Evolutionary conservation across 805 yeast genomes (phyloP).

Genomic region (Metschnikowia similis): DNA sequence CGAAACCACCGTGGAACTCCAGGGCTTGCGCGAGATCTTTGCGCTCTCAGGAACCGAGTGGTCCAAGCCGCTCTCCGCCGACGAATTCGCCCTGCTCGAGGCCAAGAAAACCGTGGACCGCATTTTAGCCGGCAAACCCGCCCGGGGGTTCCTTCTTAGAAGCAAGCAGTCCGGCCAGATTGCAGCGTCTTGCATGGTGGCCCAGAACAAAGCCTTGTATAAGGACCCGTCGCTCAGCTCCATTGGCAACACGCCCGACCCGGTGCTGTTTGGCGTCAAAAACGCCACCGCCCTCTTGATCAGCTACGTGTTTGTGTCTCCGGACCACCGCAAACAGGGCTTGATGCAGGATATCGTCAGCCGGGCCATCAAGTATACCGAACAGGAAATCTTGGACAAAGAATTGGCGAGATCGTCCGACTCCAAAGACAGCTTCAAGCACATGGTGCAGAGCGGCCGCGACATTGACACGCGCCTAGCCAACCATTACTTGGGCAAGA

Average conservation of each 20-base stretch:
- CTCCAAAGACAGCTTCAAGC: conserved; percentile 27
- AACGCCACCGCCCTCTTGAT: conserved; percentile 25
- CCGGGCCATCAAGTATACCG: conserved; percentile 28
- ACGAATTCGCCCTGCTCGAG: conserved; percentile 22
- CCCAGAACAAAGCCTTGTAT: conserved; percentile 24
- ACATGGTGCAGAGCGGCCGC: conserved; percentile 29
- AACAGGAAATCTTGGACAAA: conserved; percentile 25
- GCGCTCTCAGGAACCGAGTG: conserved; percentile 24
- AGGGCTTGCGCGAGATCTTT: conserved; percentile 19
- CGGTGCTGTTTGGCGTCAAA: conserved; percentile 29
- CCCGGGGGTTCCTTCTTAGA: conserved; percentile 25
- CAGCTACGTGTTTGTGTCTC: conserved; percentile 25
- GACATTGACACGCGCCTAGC: conserved; percentile 27
- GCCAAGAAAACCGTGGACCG: conserved; percentile 12
- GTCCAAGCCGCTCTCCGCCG: conserved; percentile 18
- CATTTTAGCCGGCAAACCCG: conserved; percentile 17
- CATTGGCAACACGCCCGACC: conserved; percentile 25
- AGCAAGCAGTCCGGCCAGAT: conserved; percentile 18
- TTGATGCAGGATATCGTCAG: conserved; percentile 25
- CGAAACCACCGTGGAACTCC: conserved; percentile 22
- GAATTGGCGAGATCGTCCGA: conserved; percentile 20
- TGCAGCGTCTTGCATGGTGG: conserved; percentile 23
- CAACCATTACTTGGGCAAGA: conserved; percentile 29
- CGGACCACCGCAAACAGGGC: conserved; percentile 26
- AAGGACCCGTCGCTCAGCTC: conserved; percentile 25